Evolutionary conservation across 495 filamentous ascomycete species (phyloP).

Genomic region (Neurospora sublineolata): DNA sequence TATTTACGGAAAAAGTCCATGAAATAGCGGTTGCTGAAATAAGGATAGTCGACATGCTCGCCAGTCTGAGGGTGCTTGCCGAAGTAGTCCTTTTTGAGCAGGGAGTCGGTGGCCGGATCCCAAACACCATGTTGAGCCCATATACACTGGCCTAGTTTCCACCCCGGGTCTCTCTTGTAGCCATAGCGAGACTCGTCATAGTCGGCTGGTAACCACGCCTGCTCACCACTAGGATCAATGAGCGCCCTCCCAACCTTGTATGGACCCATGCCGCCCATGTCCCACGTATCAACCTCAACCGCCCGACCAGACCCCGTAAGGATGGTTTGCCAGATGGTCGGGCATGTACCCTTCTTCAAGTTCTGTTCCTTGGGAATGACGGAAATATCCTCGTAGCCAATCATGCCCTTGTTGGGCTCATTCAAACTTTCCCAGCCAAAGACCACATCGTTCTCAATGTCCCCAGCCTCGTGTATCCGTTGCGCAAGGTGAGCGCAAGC

Average conservation of each 20-base stretch:
- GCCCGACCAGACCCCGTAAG: slow-evolving; percentile 80
- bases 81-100: slow-evolving; percentile 84
- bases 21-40: slow-evolving; percentile 83
- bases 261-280: slow-evolving; percentile 84
- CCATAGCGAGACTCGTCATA: slow-evolving; percentile 83
- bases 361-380: slow-evolving; percentile 79
- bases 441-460: slow-evolving; percentile 73
- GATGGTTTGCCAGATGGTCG: slow-evolving; percentile 90
- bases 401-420: slow-evolving; percentile 82
- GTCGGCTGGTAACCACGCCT: slow-evolving; percentile 67
- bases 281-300: slow-evolving; percentile 83
- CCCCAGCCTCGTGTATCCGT: slow-evolving; percentile 81
- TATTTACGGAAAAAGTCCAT: slow-evolving; percentile 74
- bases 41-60: slow-evolving; percentile 61
- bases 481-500: slow-evolving; percentile 72
- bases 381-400: slow-evolving; percentile 76
- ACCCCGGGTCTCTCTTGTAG: slow-evolving; percentile 75
- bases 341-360: slow-evolving; percentile 83
- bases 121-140: slow-evolving; percentile 97
- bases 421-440: slow-evolving; percentile 96
- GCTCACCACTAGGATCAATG: slow-evolving; percentile 78
- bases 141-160: slow-evolving; percentile 85
- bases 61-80: slow-evolving; percentile 59
- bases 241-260: slow-evolving; percentile 74
- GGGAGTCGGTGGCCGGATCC: slow-evolving; percentile 67